phyloP scores from a whole-genome alignment of 495 filamentous ascomycete species.

The Clavariopsis aquatica region DNA sequence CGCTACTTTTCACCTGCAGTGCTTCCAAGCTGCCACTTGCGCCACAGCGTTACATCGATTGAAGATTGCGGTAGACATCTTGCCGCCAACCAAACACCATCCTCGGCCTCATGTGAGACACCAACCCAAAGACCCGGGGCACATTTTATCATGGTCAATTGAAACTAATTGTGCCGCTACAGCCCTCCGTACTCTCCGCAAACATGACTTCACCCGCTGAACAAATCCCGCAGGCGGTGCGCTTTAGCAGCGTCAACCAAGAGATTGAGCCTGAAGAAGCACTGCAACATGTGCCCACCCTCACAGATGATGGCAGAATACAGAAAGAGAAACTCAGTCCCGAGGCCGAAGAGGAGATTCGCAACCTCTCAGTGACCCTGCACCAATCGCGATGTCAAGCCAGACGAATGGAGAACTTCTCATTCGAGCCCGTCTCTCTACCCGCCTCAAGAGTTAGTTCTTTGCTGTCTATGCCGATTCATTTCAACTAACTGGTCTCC shows the following conservation, averaged over 20 bases:
- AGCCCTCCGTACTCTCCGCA: not conserved
- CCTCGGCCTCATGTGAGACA: not conserved
- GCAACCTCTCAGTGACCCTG: conserved; percentile 69
- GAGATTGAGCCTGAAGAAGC: conserved; percentile 66
- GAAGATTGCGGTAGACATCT: not conserved
- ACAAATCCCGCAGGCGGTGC: conserved; percentile 54
- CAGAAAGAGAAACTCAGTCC: conserved; percentile 47
- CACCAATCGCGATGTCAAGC: conserved; percentile 76
- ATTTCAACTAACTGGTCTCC: conserved; percentile 1
- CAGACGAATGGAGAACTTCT: conserved; percentile 77
- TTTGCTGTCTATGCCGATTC: not conserved
- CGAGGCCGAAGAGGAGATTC: conserved; percentile 65
- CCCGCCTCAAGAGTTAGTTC: conserved; percentile 79
- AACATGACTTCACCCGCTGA: conserved; percentile 27
- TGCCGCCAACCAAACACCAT: not conserved
- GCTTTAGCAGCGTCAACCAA: conserved; percentile 76
- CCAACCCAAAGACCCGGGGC: not conserved
- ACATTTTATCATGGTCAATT: not conserved
- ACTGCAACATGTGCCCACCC: conserved; percentile 42
- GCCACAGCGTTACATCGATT: not conserved
- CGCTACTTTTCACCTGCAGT: not conserved
- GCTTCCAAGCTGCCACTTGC: no score
- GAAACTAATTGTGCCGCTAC: conserved; percentile 8
- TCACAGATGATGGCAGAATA: conserved; percentile 44
- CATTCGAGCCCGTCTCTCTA: conserved; percentile 83